Base-by-base conservation (phyloP, 2,329 filamentous ascomycete genomes). In the Didymella glomerata region DNA sequence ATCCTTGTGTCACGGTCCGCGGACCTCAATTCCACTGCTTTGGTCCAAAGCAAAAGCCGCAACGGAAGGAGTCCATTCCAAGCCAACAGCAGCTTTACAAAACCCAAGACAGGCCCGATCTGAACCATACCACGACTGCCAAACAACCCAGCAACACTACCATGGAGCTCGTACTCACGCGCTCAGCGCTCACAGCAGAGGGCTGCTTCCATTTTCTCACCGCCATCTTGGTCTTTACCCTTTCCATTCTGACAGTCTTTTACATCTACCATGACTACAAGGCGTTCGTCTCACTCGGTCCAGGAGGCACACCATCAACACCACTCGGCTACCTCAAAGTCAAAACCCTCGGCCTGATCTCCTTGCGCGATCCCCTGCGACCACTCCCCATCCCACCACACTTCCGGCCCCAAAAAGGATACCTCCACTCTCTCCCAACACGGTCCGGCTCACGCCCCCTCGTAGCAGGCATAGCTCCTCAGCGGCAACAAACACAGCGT, bases 271-370 rank as follows among this genome's bases (percentile, higher is more conserved):
- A 87, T 71, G 90, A 94, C 80, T 95, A 92, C 77, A 80, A 82
- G 52, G 89, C 88, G 73, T 95, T 92, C 77, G 80, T 94, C 63
- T 85, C 85, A 38, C 86, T 96, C 20, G 92, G 92, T 0, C 91
- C 91, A 0, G 92, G 92, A 24, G 92, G 92, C 58, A 94, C 90
- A 0, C 91, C 92, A 0, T 84, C 88, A 2, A 95, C 90, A 0
- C 85, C 90, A 41, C 64, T 78, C 5, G 92, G 91, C 64, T 96
- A 94, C 76, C 78, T 92, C 25, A 85, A 86, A 54, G 88, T 95
- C 76, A 89, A 88, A 62, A 86, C 87, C 76, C 85, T 94, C 48
- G 86, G 89, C 11, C 78, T 93, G 46, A 88, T 92, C 80, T 85
- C 86, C 34, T 82, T 95, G 4, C 84, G 86, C 6, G 84, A 94